A percentile compares a stretch with the other conserved stretches of the same genome.
phyloP scores from a whole-genome alignment of 2,329 filamentous ascomycete species.

The Chaetoscypha palmicola region DNA sequence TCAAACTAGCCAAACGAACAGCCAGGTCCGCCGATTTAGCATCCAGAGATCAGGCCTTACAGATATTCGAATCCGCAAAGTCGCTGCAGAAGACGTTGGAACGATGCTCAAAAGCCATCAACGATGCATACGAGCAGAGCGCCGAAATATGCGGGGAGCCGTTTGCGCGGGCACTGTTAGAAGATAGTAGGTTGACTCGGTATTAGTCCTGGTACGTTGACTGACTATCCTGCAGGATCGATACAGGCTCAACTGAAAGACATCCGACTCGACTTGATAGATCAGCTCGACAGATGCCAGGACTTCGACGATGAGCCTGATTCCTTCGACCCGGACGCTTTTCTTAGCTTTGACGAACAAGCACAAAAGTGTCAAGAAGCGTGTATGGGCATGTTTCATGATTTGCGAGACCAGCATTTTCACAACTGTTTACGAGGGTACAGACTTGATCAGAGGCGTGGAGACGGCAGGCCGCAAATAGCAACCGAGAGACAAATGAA shows the following conservation, averaged over 20 bases:
- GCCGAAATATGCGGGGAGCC: conserved; percentile 19
- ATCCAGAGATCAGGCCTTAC: conserved; percentile 17
- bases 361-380: conserved; percentile 21
- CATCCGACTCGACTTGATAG: conserved; percentile 24
- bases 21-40: conserved; percentile 19
- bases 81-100: conserved; percentile 22
- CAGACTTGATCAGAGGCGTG: conserved; percentile 2
- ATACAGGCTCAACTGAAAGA: conserved; percentile 23
- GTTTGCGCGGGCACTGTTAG: conserved; percentile 22
- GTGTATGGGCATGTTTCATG: conserved; percentile 24
- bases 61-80: conserved; percentile 24
- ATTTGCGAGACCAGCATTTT: conserved; percentile 17
- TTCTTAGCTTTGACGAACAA: conserved; percentile 19
- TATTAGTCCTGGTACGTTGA: not conserved
- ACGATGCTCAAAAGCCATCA: conserved; percentile 17
- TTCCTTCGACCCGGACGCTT: conserved; percentile 21
- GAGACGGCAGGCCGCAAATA: not conserved
- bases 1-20: conserved; percentile 24
- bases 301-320: conserved; percentile 26
- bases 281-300: conserved; percentile 24
- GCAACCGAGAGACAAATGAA: not conserved
- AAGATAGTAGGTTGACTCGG: conserved; percentile 22
- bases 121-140: conserved; percentile 23
- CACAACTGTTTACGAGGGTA: conserved; percentile 31
- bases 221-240: conserved; percentile 16